A percentile compares a stretch with the other conserved stretches of the same genome.
Conservation (phyloP, 495 filamentous ascomycete genomes). For the Penicillium tannophilum region DNA sequence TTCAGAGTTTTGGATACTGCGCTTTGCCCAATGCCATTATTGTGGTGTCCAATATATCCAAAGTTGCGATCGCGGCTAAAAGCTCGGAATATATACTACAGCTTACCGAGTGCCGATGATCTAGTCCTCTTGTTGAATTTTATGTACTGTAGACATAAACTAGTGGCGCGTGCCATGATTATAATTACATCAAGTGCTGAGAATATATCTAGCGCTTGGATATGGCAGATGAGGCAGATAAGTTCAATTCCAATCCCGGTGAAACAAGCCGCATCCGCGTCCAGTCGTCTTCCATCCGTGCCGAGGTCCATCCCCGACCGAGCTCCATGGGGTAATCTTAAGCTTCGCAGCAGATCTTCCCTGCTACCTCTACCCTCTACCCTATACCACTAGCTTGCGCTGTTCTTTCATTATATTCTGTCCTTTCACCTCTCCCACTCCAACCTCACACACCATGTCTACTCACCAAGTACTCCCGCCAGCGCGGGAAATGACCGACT, state of each 20-base stretch:
- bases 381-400: not conserved
- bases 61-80: too few species aligned
- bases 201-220: too few species aligned
- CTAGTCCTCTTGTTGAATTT: too few species aligned
- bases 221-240: too few species aligned
- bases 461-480: conserved; percentile 24
- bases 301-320: conserved; percentile 1
- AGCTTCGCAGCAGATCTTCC: not conserved
- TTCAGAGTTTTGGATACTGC: too few species aligned
- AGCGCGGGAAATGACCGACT: conserved; percentile 34
- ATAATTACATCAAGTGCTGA: too few species aligned
- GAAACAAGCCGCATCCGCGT: not conserved
- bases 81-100: too few species aligned
- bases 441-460: conserved; percentile 18
- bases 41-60: too few species aligned
- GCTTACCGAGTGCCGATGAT: too few species aligned
- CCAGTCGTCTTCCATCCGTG: not conserved
- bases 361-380: not conserved
- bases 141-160: too few species aligned
- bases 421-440: not conserved
- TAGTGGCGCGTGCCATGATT: too few species aligned
- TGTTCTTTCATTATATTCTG: not conserved
- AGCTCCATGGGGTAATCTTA: not conserved
- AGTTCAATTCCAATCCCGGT: not conserved
- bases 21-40: too few species aligned